Evolutionary conservation across 2,329 filamentous ascomycete species (phyloP).

Genomic region (Penicillium olsonii): DNA sequence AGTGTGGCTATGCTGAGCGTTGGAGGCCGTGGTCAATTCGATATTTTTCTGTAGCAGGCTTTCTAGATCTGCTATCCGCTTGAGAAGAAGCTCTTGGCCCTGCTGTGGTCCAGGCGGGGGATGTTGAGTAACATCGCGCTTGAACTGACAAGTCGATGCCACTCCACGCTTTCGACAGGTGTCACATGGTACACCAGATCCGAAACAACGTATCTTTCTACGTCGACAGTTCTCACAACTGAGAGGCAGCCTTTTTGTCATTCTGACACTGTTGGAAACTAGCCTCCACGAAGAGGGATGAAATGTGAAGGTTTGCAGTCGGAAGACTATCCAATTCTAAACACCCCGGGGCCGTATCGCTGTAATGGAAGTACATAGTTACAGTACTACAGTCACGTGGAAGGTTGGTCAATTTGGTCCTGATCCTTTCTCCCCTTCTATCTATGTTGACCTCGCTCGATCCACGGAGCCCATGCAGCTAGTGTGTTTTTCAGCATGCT

Average conservation of each 20-base stretch:
- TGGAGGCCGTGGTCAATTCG: background rate
- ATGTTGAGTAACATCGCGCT: constrained; percentile 3
- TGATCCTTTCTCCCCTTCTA: too few species aligned
- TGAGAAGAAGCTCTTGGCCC: background rate
- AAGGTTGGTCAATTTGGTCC: too few species aligned
- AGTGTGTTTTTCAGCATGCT: too few species aligned
- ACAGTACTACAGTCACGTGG: too few species aligned
- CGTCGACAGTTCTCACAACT: constrained; percentile 25
- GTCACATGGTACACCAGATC: constrained; percentile 22
- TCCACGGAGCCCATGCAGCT: too few species aligned
- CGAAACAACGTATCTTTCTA: constrained; percentile 29
- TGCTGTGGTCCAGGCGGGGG: background rate
- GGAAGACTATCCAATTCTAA: too few species aligned
- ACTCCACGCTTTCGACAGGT: constrained; percentile 27
- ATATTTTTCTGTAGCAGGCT: background rate
- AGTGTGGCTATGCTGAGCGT: background rate
- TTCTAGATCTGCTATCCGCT: background rate
- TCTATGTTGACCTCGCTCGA: too few species aligned
- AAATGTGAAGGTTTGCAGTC: too few species aligned
- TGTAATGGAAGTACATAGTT: too few species aligned
- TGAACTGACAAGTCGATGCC: constrained; percentile 19
- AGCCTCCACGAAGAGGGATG: too few species aligned
- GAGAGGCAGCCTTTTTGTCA: constrained; percentile 4
- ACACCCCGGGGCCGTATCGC: too few species aligned
- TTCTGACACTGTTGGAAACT: too few species aligned